Percentiles rank a stretch among this genome's conserved stretches.
Conservation (phyloP, 106 monocot species). For the Vanilla planifolia region DNA sequence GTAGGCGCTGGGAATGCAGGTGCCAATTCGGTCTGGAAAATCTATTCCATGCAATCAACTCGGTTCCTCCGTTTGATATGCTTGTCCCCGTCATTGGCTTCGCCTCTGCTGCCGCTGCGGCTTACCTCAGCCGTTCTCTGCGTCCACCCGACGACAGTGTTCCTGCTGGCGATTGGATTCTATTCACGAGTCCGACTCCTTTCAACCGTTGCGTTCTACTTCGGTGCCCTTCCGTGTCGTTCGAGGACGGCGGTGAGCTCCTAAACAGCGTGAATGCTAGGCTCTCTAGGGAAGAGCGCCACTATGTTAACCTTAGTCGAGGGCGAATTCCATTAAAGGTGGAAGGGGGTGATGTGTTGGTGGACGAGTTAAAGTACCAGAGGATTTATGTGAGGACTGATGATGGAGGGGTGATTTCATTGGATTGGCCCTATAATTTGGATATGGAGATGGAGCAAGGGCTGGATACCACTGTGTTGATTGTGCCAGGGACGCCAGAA, state of each 20-base stretch:
- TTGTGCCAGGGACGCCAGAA: constrained; percentile 65
- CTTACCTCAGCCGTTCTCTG: constrained; percentile 12
- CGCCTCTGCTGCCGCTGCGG: constrained; percentile 22
- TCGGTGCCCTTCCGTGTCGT: constrained; percentile 72
- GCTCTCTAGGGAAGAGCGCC: constrained; percentile 40
- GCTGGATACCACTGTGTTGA: constrained; percentile 68
- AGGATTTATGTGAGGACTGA: constrained; percentile 63
- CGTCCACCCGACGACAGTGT: background rate
- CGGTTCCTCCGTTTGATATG: constrained; percentile 20
- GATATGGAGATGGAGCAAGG: constrained; percentile 69
- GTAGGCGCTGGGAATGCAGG: constrained; percentile 6
- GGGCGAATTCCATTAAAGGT: constrained; percentile 27
- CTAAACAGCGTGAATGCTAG: constrained; percentile 36
- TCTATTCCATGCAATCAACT: constrained; percentile 23
- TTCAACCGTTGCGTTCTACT: constrained; percentile 83
- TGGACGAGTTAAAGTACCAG: constrained; percentile 48
- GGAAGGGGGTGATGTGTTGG: constrained; percentile 2
- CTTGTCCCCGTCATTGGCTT: constrained; percentile 44
- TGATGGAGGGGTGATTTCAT: constrained; percentile 82
- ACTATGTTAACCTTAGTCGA: constrained; percentile 40
- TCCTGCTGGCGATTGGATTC: constrained; percentile 50
- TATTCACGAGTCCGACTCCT: constrained; percentile 73
- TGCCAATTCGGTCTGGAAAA: constrained; percentile 20
- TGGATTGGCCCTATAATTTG: constrained; percentile 95
- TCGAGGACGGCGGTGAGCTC: constrained; percentile 42